phyloP scores from a whole-genome alignment of 2,329 filamentous ascomycete genomes.

The Trichophyton verrucosum region DNA sequence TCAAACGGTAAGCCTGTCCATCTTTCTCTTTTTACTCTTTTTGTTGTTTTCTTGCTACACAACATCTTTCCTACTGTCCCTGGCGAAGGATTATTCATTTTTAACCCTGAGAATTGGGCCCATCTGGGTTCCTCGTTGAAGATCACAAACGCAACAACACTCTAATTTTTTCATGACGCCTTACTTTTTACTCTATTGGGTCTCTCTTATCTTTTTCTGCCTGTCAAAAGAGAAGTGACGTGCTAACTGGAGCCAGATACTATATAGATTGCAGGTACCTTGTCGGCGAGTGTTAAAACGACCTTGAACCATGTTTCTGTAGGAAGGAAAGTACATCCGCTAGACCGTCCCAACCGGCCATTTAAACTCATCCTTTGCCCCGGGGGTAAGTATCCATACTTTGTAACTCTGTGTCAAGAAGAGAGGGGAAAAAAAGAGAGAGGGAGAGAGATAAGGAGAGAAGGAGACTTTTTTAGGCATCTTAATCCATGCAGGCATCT shows the following conservation, averaged over 20 bases:
- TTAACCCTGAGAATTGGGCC: conserved; percentile 50
- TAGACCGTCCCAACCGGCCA: not conserved
- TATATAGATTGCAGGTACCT: too few relatives aligned
- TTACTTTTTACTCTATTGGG: not conserved
- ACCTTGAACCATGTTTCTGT: too few relatives aligned
- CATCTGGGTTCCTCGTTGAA: conserved; percentile 34
- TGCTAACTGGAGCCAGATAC: not conserved
- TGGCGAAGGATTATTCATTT: conserved; percentile 49
- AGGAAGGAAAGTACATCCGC: not conserved
- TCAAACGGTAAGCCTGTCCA: not conserved
- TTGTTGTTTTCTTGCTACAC: conserved; percentile 19
- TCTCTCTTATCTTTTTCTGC: not conserved
- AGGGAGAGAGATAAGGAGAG: too few relatives aligned
- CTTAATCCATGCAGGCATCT: not conserved
- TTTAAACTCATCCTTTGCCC: not conserved
- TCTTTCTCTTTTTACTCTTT: conserved; percentile 16
- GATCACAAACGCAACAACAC: conserved; percentile 54
- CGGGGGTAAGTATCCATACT: too few relatives aligned
- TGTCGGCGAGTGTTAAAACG: too few relatives aligned
- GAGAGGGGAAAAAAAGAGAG: too few relatives aligned
- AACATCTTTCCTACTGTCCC: not conserved
- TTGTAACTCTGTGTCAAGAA: too few relatives aligned
- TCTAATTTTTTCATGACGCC: conserved; percentile 59
- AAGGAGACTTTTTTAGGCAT: too few relatives aligned
- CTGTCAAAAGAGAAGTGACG: not conserved